Percentiles rank a stretch among this genome's conserved stretches.
Conservation (phyloP, 2,329 filamentous ascomycete genomes). For the Phyllosticta citrichinensis region DNA sequence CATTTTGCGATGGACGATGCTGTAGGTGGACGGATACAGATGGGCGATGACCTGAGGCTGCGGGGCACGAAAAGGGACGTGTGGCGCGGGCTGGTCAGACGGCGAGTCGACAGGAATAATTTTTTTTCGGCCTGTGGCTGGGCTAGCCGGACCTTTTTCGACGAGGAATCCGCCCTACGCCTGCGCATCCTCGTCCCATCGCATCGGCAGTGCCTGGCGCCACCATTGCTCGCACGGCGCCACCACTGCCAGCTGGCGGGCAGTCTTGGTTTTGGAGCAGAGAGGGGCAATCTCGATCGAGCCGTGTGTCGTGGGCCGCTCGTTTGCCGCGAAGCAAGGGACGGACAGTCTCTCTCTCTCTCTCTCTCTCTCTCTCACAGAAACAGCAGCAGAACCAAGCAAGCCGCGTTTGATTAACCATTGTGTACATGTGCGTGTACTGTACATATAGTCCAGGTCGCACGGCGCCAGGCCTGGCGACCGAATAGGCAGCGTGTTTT, state of each 20-base stretch:
- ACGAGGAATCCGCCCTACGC: neutral
- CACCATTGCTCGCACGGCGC: neutral
- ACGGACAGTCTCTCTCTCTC: too few relatives aligned
- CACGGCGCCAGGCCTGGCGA: neutral
- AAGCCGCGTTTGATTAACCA: too few relatives aligned
- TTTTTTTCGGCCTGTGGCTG: neutral
- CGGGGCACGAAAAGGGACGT: neutral
- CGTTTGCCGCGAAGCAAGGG: too few relatives aligned
- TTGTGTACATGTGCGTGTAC: too few relatives aligned
- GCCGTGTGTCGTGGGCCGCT: neutral
- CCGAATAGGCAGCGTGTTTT: neutral
- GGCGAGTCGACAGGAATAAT: neutral
- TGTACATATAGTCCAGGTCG: neutral
- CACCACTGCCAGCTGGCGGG: neutral
- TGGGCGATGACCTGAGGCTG: neutral
- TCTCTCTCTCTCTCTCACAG: too few relatives aligned
- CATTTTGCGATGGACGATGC: conserved; percentile 43
- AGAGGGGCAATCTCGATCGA: neutral
- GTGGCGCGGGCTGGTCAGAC: neutral
- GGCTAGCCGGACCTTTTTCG: neutral
- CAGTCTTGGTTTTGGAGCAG: neutral
- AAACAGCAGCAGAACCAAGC: too few relatives aligned
- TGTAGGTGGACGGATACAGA: conserved; percentile 6
- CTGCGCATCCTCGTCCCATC: too few relatives aligned
- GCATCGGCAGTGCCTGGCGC: neutral